phyloP scores from a whole-genome alignment of 2,329 filamentous ascomycete species.

The Paraphoma chrysanthemicola region DNA sequence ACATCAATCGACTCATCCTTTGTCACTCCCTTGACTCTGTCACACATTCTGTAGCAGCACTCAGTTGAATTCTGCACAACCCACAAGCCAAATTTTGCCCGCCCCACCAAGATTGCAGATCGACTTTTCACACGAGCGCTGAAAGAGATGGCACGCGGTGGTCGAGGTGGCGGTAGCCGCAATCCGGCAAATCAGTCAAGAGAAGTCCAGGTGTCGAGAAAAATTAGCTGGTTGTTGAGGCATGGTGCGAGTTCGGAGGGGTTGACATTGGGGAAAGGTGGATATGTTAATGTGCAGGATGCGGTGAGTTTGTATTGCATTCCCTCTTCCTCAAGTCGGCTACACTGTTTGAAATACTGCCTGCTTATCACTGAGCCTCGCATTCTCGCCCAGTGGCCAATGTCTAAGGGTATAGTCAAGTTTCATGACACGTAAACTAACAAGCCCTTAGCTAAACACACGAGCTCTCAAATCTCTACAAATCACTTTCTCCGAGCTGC shows the following conservation, averaged over 20 bases:
- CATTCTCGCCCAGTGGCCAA: background rate
- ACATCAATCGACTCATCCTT: slow-evolving; percentile 15
- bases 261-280: slow-evolving; percentile 63
- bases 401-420: background rate
- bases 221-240: slow-evolving; percentile 63
- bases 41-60: background rate
- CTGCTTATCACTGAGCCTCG: background rate
- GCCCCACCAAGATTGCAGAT: slow-evolving; percentile 26
- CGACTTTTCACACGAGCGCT: slow-evolving; percentile 14
- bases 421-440: slow-evolving; percentile 1
- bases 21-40: background rate
- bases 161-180: slow-evolving; percentile 44
- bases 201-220: slow-evolving; percentile 56
- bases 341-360: background rate
- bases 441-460: slow-evolving; percentile 59
- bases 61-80: no score
- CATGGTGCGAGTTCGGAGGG: slow-evolving; percentile 69
- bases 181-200: slow-evolving; percentile 48
- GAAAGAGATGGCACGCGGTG: slow-evolving; percentile 34
- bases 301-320: slow-evolving; percentile 54
- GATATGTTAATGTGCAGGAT: slow-evolving; percentile 67
- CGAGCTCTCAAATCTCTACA: slow-evolving; percentile 70
- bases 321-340: background rate
- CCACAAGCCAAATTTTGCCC: background rate
- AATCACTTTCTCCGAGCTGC: slow-evolving; percentile 77